Base-by-base conservation (phyloP, 176 grass and related monocot species). In the Oryza glaberrima region DNA sequence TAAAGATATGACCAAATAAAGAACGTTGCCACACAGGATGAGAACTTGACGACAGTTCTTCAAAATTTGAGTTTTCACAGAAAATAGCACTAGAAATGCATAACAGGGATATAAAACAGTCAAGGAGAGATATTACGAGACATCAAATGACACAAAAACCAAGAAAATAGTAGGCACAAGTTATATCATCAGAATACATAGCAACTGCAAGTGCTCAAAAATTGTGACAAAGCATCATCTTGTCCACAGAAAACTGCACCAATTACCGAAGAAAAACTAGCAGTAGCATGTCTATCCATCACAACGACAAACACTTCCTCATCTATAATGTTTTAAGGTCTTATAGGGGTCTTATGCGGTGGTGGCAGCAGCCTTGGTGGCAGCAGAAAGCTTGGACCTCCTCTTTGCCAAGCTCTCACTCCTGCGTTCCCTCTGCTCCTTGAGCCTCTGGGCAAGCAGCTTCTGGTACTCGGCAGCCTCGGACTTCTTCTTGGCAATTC, bases 391-490 rank as follows among this genome's bases (percentile, higher is more conserved):
- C 90, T 89, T 98, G 12, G 95, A 93, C 83, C 95, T 89, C 84
- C 87, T 90, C 90, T 98, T 98, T 4, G 95, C 95, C 80, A 98
- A 83, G 38, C 92, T 95, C 84, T 95, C 92, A 4, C 90, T 93
- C 16, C 95, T 47, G 63, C 91, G 82, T 0, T 98, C 93, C 76
- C 95, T 89, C 77, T 98, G 95, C 79, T 95, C 95, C 93, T 95
- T 95, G n/a, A 98, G 95, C 70, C 93, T 85, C 84, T 86, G 88
- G 20, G 93, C 95, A 22, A 98, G 85, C 23, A 95, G 87, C 85
- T 98, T 98, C 89, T 98, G 95, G 85, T 98, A 98, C 72, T 95
- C 93, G 2, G 89, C 95, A 1, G 95, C 95, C 65, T 98, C 95
- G 0, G 90, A 38, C 85, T 95, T 88, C 60, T 94, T 92, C 92